Percentiles rank a stretch among this genome's conserved stretches.
phyloP scores from a whole-genome alignment of 306 rosid species.

The Potentilla sterilis region DNA sequence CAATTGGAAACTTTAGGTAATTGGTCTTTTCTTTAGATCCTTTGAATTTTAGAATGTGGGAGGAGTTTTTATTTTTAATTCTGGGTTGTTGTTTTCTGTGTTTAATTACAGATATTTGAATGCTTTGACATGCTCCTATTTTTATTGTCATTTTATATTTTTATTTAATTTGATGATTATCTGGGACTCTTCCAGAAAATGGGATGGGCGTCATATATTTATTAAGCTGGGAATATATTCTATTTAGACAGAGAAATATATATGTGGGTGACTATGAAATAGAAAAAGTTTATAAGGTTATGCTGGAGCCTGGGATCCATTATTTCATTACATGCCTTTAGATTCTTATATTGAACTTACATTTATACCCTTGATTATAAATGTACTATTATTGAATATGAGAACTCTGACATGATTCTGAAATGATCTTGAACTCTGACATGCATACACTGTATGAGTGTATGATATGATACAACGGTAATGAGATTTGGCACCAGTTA shows the following conservation, averaged over 20 bases:
- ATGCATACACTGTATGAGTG: not conserved
- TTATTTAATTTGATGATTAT: not conserved
- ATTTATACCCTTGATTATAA: slow-evolving; percentile 31
- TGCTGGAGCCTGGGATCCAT: slow-evolving; percentile 18
- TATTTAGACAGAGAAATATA: slow-evolving; percentile 9
- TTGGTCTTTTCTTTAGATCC: not conserved
- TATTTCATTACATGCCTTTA: slow-evolving; percentile 13
- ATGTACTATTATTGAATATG: slow-evolving; percentile 4
- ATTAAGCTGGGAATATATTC: slow-evolving; percentile 9
- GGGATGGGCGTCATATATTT: slow-evolving; percentile 11
- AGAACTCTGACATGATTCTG: not conserved
- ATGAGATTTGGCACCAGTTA: not conserved
- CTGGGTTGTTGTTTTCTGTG: not conserved
- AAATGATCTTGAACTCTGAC: slow-evolving; percentile 6
- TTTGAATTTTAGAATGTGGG: not conserved
- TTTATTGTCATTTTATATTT: not conserved
- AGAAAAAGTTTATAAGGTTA: not conserved
- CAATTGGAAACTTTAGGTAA: slow-evolving; percentile 46
- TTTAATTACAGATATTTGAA: not conserved
- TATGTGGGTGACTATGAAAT: not conserved
- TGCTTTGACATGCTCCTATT: not conserved
- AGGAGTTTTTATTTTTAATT: not conserved
- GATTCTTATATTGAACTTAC: slow-evolving; percentile 30
- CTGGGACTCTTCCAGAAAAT: slow-evolving; percentile 1
- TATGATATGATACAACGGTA: not conserved